Base-by-base conservation (phyloP, 208 protist species). In the Leishmania martiniquensis region DNA sequence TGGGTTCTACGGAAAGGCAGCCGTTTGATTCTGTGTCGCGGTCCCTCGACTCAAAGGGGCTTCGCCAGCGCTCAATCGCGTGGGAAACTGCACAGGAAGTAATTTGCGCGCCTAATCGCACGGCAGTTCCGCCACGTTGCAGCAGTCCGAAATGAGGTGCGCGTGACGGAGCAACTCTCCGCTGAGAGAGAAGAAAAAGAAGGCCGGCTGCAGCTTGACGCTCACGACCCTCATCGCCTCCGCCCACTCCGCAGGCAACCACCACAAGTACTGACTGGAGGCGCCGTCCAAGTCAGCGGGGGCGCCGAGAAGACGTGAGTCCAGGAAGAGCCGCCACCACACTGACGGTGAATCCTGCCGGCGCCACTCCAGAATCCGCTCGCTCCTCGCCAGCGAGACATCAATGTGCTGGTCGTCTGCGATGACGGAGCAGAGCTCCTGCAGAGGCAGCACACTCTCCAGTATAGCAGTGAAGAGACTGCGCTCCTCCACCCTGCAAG, bases 231-330 rank as follows among this genome's bases (percentile, higher is more conserved):
- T 77, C 69, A 72, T 80, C 34, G 81, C 73, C 60, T 76, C 76
- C 7, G 65, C 59, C 91, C 91, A 95, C 73, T 95, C 89, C 32
- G 37, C 80, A 22, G 75, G 65, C 54, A 91, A 81, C 91, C 91
- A 95, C 70, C 71, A 68, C 70, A 90, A 57, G 45, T 74, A 66
- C 37, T 54, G 13, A 6, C n/a, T 45, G 10, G 51, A 52, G 5
- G 22, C 47, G 4, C 72, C 59, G 0, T 83, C 79, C 39, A 75
- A 42, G 45, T 68, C 57, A 25, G 34, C 22, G 20, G 82, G 65
- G 5, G 42, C 17, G 9, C 25, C 17, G n/a, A 84, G 72, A 32
- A 87, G 71, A 34, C 60, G 72, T 42, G 89, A 92, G 32, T 76
- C 65, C 0, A 77, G 51, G 22, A 93, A 80, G 69, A 93, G 69